A percentile compares a stretch with the other conserved stretches of the same genome.
These are phyloP conservation scores for Fraxinus latifolia DNA, from an alignment of 305 asterid genomes.

Conservation along the genomic window DNA sequence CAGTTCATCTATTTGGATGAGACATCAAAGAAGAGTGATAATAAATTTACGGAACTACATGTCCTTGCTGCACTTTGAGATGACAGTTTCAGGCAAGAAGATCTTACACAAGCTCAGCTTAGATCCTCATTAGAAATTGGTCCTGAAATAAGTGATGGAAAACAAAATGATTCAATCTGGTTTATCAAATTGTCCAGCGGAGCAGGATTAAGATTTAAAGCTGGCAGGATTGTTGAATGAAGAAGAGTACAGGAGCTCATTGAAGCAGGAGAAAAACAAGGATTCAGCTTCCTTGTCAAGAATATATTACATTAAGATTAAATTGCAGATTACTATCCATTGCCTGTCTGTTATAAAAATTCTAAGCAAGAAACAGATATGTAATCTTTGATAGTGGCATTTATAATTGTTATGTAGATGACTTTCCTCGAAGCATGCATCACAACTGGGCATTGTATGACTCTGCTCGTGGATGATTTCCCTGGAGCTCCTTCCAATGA, in stretches of 20 bases:
- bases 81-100: constrained; percentile 40
- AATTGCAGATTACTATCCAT: constrained; percentile 89
- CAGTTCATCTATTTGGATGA: constrained; percentile 81
- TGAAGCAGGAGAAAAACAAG: constrained; percentile 64
- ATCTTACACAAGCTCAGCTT: constrained; percentile 37
- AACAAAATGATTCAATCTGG: constrained; percentile 24
- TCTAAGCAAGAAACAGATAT: constrained; percentile 73
- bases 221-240: constrained; percentile 78
- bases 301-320: constrained; percentile 78
- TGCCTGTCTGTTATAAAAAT: constrained; percentile 78
- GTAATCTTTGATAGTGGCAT: constrained; percentile 63
- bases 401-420: constrained; percentile 50
- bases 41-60: constrained; percentile 52
- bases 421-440: constrained; percentile 67
- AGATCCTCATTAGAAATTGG: constrained; percentile 42
- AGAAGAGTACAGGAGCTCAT: constrained; percentile 69
- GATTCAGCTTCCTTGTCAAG: constrained; percentile 46
- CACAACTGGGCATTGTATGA: constrained; percentile 92
- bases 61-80: constrained; percentile 66
- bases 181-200: constrained; percentile 26
- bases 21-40: constrained; percentile 56
- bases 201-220: constrained; percentile 63
- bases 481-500: constrained; percentile 85
- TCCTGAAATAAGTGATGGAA: constrained; percentile 36
- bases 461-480: constrained; percentile 81